phyloP scores from a whole-genome alignment of 495 filamentous ascomycete genomes.

The Cercophora scortea region DNA sequence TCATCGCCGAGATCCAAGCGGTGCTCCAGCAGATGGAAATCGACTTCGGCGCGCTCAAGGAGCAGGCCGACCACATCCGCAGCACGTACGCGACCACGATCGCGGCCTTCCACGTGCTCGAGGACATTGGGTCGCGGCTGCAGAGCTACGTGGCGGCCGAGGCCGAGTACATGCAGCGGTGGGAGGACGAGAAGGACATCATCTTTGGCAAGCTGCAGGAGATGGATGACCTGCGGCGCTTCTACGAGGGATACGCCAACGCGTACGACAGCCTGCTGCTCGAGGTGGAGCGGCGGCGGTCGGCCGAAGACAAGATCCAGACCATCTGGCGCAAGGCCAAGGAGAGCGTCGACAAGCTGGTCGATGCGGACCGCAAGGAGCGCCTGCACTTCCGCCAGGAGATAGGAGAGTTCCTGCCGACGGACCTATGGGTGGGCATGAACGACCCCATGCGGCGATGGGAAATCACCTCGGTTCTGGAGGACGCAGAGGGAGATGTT shows the following conservation, averaged over 20 bases:
- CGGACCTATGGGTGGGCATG: slow-evolving; percentile 80
- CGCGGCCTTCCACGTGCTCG: slow-evolving; percentile 56
- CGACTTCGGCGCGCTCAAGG: slow-evolving; percentile 48
- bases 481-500: not conserved
- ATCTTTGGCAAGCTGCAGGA: slow-evolving; percentile 63
- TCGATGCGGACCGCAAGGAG: slow-evolving; percentile 63
- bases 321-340: slow-evolving; percentile 66
- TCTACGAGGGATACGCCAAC: slow-evolving; percentile 77
- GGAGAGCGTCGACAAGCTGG: slow-evolving; percentile 65
- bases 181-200: slow-evolving; percentile 63
- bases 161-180: slow-evolving; percentile 61
- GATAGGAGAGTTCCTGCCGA: slow-evolving; percentile 77
- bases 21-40: slow-evolving; percentile 69
- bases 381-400: slow-evolving; percentile 74
- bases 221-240: slow-evolving; percentile 60
- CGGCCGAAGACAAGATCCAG: slow-evolving; percentile 63
- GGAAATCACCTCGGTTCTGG: slow-evolving; percentile 22
- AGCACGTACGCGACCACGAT: slow-evolving; percentile 40
- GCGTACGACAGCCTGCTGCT: slow-evolving; percentile 79
- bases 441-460: slow-evolving; percentile 30
- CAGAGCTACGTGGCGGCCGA: slow-evolving; percentile 62
- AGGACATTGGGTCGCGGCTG: slow-evolving; percentile 56
- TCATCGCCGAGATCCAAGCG: slow-evolving; percentile 75
- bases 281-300: slow-evolving; percentile 67
- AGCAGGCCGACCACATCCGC: slow-evolving; percentile 48